Percentiles rank a stretch among this genome's conserved stretches.
Evolutionary conservation across 352 stramenopile species (phyloP).

Genomic region (Globisporangium canariense): DNA sequence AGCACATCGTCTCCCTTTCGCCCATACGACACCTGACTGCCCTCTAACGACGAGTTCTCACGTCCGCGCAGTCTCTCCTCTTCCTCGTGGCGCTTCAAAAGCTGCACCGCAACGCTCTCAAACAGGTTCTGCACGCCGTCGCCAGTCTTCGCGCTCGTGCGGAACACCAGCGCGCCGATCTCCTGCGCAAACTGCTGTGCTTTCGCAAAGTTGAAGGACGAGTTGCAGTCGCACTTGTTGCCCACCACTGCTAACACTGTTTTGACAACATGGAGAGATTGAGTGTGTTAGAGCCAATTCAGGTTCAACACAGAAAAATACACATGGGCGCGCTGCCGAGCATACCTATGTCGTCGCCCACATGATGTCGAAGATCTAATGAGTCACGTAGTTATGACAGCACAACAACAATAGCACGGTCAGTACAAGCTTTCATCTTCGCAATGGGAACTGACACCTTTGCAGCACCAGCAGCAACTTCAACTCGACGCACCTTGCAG

Average conservation of each 20-base stretch:
- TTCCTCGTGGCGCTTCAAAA: slow-evolving; percentile 80
- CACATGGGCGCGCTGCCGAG: neutral
- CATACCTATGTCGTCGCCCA: slow-evolving; percentile 65
- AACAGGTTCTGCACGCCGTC: slow-evolving; percentile 76
- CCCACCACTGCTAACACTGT: slow-evolving; percentile 74
- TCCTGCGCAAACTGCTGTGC: slow-evolving; percentile 74
- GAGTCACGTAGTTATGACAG: slow-evolving; percentile 4
- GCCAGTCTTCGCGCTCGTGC: slow-evolving; percentile 78
- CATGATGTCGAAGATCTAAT: slow-evolving; percentile 71
- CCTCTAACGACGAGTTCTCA: slow-evolving; percentile 34
- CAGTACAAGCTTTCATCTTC: neutral
- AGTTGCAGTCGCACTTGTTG: slow-evolving; percentile 78
- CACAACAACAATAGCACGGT: slow-evolving; percentile 1
- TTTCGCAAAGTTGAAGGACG: slow-evolving; percentile 60
- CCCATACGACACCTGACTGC: slow-evolving; percentile 25
- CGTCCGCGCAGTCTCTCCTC: slow-evolving; percentile 44
- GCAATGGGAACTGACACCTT: neutral
- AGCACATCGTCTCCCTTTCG: slow-evolving; percentile 15
- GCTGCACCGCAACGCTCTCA: slow-evolving; percentile 60
- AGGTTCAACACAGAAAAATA: neutral
- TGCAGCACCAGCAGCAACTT: neutral
- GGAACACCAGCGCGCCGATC: slow-evolving; percentile 81
- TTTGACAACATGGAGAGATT: neutral
- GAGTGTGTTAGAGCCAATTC: neutral
- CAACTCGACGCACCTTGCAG: slow-evolving; percentile 50